Evolutionary conservation across 108 stramenopile species (phyloP).

Genomic region (Mediolabrus comicus): DNA sequence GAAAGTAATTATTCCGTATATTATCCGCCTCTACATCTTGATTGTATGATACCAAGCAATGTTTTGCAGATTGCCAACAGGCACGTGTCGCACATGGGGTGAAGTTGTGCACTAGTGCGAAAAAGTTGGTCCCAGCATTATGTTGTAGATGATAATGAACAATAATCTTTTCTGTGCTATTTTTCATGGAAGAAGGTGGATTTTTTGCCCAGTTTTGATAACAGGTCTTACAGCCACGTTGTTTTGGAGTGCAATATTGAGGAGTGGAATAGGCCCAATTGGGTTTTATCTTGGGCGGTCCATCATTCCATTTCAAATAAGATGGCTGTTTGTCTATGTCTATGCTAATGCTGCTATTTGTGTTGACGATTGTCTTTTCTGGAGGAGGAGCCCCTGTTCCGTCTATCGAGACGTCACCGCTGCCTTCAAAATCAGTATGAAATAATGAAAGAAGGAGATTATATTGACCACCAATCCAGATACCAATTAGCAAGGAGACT

Average conservation of each 20-base stretch:
- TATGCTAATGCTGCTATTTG: not conserved
- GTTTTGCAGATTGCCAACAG: constrained; percentile 33
- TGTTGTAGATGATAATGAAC: constrained; percentile 48
- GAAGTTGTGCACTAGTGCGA: not conserved
- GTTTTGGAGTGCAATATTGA: not conserved
- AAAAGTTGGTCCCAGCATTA: constrained; percentile 42
- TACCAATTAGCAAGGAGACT: not conserved
- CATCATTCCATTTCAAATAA: not conserved
- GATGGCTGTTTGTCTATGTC: not conserved
- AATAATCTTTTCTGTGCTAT: constrained; percentile 16
- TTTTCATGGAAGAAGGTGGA: not conserved
- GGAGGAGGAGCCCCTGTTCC: no score
- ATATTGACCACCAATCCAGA: not conserved
- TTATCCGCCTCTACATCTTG: constrained; percentile 39
- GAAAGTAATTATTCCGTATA: constrained; percentile 23
- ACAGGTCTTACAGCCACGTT: not conserved
- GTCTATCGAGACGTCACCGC: not conserved
- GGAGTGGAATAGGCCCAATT: not conserved
- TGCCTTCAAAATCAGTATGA: not conserved
- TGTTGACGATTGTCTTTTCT: not conserved
- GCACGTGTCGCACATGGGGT: constrained; percentile 37
- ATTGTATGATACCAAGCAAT: constrained; percentile 42
- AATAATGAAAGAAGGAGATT: not conserved
- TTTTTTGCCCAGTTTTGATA: not conserved
- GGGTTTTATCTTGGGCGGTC: not conserved